A percentile compares a stretch with the other conserved stretches of the same genome.
phyloP scores from a whole-genome alignment of 2,329 filamentous ascomycete species.

The Colletotrichum spinosum region DNA sequence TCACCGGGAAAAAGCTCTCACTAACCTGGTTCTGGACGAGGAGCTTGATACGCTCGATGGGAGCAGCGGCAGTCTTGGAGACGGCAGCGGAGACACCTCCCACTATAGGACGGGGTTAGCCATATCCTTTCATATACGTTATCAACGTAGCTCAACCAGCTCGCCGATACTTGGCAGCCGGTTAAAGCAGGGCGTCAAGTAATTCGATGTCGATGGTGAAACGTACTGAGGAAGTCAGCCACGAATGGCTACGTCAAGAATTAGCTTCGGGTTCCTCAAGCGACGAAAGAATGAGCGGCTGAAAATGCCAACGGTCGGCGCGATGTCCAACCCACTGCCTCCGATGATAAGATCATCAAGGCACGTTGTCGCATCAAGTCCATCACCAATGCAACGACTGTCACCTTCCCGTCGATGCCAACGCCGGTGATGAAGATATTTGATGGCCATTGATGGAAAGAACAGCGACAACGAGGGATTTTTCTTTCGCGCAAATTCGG shows the following conservation, averaged over 20 bases:
- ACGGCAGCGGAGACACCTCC: conserved; percentile 99
- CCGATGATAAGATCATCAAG: conserved; percentile 16
- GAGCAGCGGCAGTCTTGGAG: conserved; percentile 99
- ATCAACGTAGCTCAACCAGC: background rate
- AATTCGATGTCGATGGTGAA: conserved; percentile 2
- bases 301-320: background rate
- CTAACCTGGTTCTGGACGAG: conserved; percentile 99
- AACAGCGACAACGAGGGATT: conserved; percentile 43
- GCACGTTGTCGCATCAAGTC: conserved; percentile 11
- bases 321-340: background rate
- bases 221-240: conserved; percentile 99
- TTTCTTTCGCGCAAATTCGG: conserved; percentile 41
- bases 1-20: conserved; percentile 40
- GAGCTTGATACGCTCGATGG: conserved; percentile 99
- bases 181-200: background rate
- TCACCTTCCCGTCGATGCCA: conserved; percentile 5
- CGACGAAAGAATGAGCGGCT: background rate
- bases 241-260: conserved; percentile 80
- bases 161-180: background rate
- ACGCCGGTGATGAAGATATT: conserved; percentile 18
- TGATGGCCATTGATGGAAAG: conserved; percentile 35
- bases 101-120: conserved; percentile 70
- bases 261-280: conserved; percentile 45
- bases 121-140: background rate
- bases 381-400: too few species aligned